Conservation (phyloP, 768 basidiomycete species). For the Kondoa malvinella region DNA sequence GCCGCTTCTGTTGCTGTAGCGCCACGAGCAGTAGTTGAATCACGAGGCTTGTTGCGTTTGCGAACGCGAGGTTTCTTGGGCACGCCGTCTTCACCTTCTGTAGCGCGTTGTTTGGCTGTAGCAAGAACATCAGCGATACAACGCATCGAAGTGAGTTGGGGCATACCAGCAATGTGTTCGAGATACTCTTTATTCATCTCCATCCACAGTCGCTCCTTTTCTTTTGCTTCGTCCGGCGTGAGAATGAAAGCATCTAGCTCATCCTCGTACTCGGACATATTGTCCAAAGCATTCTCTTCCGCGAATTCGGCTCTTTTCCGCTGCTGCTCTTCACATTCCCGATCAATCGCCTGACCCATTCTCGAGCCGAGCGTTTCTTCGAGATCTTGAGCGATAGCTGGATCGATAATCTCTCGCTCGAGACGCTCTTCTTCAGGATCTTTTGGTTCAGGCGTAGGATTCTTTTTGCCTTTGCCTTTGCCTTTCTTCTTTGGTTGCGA, state of each 20-base stretch:
- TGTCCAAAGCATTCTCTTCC: constrained; percentile 28
- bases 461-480: background rate
- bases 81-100: constrained; percentile 9
- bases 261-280: constrained; percentile 83
- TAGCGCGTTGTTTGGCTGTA: constrained; percentile 13
- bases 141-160: background rate
- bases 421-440: constrained; percentile 1
- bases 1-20: constrained; percentile 61
- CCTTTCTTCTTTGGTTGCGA: constrained; percentile 1
- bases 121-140: constrained; percentile 5
- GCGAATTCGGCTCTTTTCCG: constrained; percentile 40
- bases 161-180: constrained; percentile 53
- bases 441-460: constrained; percentile 3
- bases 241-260: constrained; percentile 64
- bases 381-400: constrained; percentile 53
- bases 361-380: constrained; percentile 45
- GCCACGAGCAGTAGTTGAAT: constrained; percentile 51
- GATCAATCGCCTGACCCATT: constrained; percentile 36
- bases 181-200: constrained; percentile 82
- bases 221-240: constrained; percentile 57
- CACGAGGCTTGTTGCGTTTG: constrained; percentile 43
- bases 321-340: constrained; percentile 53
- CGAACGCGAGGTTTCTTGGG: constrained; percentile 10
- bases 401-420: constrained; percentile 46
- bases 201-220: constrained; percentile 86